phyloP scores from a whole-genome alignment of 129 eudicot genomes.

The Helianthus annuus region HanXRQr2.0-SUNRISE NC_035440.2:107345379-107345878 shows the following conservation, averaged over 20 bases:
- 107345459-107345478: slow-evolving; percentile 30
- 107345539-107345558: slow-evolving; percentile 47
- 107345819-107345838: slow-evolving; percentile 57
- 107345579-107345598: slow-evolving; percentile 75
- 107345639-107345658: slow-evolving; percentile 56
- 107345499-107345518: no score
- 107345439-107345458: slow-evolving; percentile 86
- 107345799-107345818: slow-evolving; percentile 70
- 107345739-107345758: slow-evolving; percentile 45
- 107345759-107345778: slow-evolving; percentile 30
- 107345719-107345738: slow-evolving; percentile 79
- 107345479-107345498: not conserved
- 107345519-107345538: not conserved
- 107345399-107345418: slow-evolving; percentile 76
- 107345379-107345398: slow-evolving; percentile 69
- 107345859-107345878: slow-evolving; percentile 50
- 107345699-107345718: slow-evolving; percentile 74
- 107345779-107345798: slow-evolving; percentile 28
- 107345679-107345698: slow-evolving; percentile 76
- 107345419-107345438: slow-evolving; percentile 93
- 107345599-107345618: slow-evolving; percentile 71
- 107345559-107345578: slow-evolving; percentile 83
- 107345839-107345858: slow-evolving; percentile 66
- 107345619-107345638: slow-evolving; percentile 73
- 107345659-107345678: slow-evolving; percentile 68